Evolutionary conservation across 169 alveolate species (phyloP).

Genomic region (Eimeria sp.): DNA sequence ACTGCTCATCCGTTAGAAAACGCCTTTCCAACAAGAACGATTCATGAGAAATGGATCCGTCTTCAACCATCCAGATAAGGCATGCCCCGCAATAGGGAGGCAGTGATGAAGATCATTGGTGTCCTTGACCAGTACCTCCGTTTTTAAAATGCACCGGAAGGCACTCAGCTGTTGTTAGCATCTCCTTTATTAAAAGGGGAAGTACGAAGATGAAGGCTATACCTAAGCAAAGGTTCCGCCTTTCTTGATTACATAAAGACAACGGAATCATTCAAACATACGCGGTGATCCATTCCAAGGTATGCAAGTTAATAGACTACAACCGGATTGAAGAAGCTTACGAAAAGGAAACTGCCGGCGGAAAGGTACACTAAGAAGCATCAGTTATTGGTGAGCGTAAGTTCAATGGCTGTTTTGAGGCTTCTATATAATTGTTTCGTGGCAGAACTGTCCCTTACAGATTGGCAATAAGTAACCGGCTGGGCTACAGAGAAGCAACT

Average conservation of each 20-base stretch:
- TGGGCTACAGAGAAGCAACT: background rate
- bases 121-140: background rate
- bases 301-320: too few species aligned
- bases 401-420: background rate
- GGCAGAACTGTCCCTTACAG: background rate
- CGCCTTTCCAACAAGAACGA: too few species aligned
- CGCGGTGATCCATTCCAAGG: background rate
- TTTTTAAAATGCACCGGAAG: background rate
- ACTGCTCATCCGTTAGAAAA: too few species aligned
- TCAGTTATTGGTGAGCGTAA: background rate
- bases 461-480: background rate
- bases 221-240: background rate
- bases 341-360: too few species aligned
- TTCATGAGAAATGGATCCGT: too few species aligned
- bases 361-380: too few species aligned
- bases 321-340: too few species aligned
- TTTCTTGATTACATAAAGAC: background rate
- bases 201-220: background rate
- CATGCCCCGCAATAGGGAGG: background rate
- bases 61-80: background rate
- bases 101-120: background rate
- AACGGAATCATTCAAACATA: background rate
- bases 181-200: background rate
- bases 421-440: background rate
- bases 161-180: background rate